Percentiles rank a stretch among this genome's conserved stretches.
Evolutionary conservation across 2,329 filamentous ascomycete species (phyloP).

Genomic region (Penicillium sp.): DNA sequence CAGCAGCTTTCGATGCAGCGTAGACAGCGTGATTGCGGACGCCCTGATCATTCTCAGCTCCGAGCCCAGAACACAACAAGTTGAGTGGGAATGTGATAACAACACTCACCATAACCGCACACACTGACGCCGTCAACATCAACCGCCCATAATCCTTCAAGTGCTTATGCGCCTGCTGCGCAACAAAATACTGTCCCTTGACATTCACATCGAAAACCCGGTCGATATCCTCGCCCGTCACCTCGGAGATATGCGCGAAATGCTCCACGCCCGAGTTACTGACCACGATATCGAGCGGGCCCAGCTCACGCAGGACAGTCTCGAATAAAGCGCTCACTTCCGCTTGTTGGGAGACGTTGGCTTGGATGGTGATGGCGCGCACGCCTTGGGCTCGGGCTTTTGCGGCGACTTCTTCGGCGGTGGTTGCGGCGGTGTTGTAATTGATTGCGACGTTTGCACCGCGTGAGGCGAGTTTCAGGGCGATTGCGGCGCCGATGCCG

Average conservation of each 20-base stretch:
- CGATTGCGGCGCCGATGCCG: conserved; percentile 21
- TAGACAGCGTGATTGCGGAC: conserved; percentile 20
- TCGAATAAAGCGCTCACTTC: conserved; percentile 17
- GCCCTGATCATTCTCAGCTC: conserved; percentile 8
- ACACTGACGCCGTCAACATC: conserved; percentile 22
- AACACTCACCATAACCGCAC: conserved; percentile 17
- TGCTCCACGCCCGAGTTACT: conserved; percentile 22
- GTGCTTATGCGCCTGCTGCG: conserved; percentile 18
- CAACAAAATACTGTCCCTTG: conserved; percentile 23
- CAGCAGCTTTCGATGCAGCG: conserved; percentile 20
- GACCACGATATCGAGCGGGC: conserved; percentile 19
- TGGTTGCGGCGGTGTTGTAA: conserved; percentile 11
- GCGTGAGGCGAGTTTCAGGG: conserved; percentile 15
- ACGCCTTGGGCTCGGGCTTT: conserved; percentile 12
- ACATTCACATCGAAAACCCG: conserved; percentile 20
- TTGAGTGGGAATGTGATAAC: neutral
- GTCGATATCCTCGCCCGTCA: conserved; percentile 17
- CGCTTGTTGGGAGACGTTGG: conserved; percentile 16
- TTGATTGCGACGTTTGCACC: conserved; percentile 20
- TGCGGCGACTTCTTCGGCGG: conserved; percentile 12
- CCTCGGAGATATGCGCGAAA: conserved; percentile 12
- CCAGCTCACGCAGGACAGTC: conserved; percentile 11
- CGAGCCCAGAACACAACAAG: neutral
- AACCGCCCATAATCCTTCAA: conserved; percentile 18
- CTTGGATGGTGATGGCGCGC: conserved; percentile 14